Base-by-base conservation (phyloP, 2,329 filamentous ascomycete species). In the Pyrenochaeta sp. region DNA sequence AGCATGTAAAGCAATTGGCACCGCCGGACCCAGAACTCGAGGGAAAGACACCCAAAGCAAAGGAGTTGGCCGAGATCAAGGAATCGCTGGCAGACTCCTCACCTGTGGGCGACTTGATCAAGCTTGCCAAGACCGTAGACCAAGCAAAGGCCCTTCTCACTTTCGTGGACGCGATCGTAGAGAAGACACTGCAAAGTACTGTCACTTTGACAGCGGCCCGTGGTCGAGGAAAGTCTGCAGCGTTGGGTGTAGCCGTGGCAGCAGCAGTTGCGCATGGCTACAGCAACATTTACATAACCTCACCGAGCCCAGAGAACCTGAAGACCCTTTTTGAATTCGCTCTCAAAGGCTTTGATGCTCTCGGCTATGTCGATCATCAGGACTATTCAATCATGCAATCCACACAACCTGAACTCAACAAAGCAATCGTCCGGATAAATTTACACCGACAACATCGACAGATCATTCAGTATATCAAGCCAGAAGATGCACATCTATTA, bases 201-300 rank as follows among this genome's bases (percentile, higher is more conserved):
- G 94, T 99, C 23, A 89, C 94, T 1, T 73, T 99, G 58, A 99
- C 94, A 8, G 94, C 94, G 13, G 93, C 88, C 24, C 86, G 94
- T 84, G 94, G 94, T 72, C 87, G 94, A 63, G 94, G 94, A 74
- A 99, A 99, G 75, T 99, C 94, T 14, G 95, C 94, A 13, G 94
- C 94, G 18, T 82, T 99, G 63, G 94, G 94, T 74, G 87, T 99
- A 37, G 91, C 94, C 3, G 88, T 99, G 29, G 94, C 94, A 3
- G 91, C 94, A 3, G 95, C 95, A 1, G 83, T 99, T 30, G 93
- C 94, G 1, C 89, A 97, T 67, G 94, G 94, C 18, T 99, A 99
- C 74, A 96, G 91, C 77, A 99, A 99, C 72, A 96, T 99, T 63
- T 99, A 99, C 74, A 96, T 99, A 68, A 99, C 94, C 1, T 97